Conservation (phyloP, 1,284 basidiomycete genomes). For the Coriolopsis trogii region DNA sequence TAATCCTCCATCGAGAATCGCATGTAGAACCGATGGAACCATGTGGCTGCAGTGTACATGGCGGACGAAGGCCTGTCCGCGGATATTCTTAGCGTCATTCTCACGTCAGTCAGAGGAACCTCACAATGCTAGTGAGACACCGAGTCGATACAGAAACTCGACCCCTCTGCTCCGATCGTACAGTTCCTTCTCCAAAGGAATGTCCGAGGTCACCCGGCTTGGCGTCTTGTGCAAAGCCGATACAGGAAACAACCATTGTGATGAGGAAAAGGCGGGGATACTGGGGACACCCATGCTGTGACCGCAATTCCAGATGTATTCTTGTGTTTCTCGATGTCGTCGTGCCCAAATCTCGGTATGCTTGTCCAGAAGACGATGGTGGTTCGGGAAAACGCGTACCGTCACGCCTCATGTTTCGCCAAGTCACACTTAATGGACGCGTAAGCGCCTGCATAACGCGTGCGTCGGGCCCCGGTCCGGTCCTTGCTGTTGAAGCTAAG, state of each 20-base stretch:
- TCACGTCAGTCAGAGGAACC: constrained; percentile 33
- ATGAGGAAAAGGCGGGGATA: constrained; percentile 18
- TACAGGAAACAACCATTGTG: constrained; percentile 75
- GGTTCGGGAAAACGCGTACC: constrained; percentile 11
- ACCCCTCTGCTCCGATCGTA: constrained; percentile 78
- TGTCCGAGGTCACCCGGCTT: constrained; percentile 47
- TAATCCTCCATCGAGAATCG: constrained; percentile 86
- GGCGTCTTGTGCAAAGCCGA: constrained; percentile 62
- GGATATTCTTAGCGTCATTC: constrained; percentile 10
- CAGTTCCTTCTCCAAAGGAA: constrained; percentile 63
- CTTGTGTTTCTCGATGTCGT: too few species aligned
- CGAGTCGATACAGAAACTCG: constrained; percentile 80
- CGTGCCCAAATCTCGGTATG: too few species aligned
- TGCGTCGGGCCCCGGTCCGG: neutral
- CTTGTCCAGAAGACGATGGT: too few species aligned
- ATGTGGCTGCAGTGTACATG: constrained; percentile 83
- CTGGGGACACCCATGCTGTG: constrained; percentile 20
- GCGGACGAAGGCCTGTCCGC: constrained; percentile 68
- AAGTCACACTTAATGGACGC: constrained; percentile 4
- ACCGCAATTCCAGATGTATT: neutral
- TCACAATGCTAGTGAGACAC: constrained; percentile 72
- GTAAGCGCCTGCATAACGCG: neutral
- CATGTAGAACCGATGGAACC: constrained; percentile 97
- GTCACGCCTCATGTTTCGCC: constrained; percentile 4
- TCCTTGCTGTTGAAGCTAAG: too few species aligned